Percentiles rank a stretch among this genome's conserved stretches.
Evolutionary conservation across 176 grass and related monocot species (phyloP).

Genomic region (Aegilops longissima): DNA sequence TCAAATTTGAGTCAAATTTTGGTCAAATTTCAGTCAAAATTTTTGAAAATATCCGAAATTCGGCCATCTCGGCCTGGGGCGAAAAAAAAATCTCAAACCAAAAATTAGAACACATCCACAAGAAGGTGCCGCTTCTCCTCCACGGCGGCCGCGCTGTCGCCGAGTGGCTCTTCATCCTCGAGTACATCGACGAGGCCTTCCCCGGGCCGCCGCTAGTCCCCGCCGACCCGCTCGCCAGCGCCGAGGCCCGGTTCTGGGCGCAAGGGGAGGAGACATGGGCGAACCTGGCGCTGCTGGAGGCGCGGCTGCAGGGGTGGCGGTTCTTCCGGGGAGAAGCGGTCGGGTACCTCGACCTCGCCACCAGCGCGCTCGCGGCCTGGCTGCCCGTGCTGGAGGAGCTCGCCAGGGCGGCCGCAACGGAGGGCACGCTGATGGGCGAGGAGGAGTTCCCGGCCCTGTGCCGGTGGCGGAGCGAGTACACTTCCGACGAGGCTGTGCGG

Average conservation of each 20-base stretch:
- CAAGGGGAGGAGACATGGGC: not conserved
- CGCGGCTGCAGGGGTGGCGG: not conserved
- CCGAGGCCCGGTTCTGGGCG: not conserved
- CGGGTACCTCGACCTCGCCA: not conserved
- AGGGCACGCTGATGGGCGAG: not conserved
- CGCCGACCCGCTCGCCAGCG: too few species aligned
- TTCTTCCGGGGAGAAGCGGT: not conserved
- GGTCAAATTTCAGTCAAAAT: too few species aligned
- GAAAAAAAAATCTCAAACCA: too few species aligned
- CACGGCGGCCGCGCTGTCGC: not conserved
- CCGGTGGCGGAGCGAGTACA: not conserved
- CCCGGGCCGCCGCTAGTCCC: too few species aligned
- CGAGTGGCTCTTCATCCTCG: slow-evolving; percentile 40
- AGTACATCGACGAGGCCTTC: slow-evolving; percentile 48
- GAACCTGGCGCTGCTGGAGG: not conserved
- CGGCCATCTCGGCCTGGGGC: too few species aligned
- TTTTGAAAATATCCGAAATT: too few species aligned
- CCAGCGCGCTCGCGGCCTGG: too few species aligned
- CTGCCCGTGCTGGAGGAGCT: too few species aligned
- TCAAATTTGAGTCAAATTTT: too few species aligned
- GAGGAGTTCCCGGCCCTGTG: not conserved
- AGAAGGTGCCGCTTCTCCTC: not conserved
- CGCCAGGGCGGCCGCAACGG: too few species aligned
- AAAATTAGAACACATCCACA: too few species aligned
- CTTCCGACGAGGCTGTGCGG: not conserved